Percentiles rank a stretch among this genome's conserved stretches.
Evolutionary conservation across 148 eudicot species (phyloP).

Genomic region (Persicaria tinctoria): DNA sequence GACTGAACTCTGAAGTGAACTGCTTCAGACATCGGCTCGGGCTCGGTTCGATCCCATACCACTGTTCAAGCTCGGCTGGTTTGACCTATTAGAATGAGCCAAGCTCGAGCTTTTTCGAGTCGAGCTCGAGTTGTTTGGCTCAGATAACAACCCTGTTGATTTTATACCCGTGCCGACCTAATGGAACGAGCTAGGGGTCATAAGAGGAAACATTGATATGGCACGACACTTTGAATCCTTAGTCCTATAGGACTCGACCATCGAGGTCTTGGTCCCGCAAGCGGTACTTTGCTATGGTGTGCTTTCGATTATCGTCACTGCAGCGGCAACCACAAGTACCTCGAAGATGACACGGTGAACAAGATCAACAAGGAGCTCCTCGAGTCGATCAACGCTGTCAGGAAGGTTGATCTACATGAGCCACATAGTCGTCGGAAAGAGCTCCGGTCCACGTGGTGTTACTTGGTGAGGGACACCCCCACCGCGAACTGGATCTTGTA

Average conservation of each 20-base stretch:
- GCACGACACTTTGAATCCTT: constrained; percentile 38
- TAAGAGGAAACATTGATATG: constrained; percentile 46
- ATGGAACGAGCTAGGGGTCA: constrained; percentile 25
- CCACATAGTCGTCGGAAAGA: constrained; percentile 36
- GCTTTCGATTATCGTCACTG: constrained; percentile 37
- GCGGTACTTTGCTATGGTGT: constrained; percentile 32
- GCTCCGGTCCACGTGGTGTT: constrained; percentile 25
- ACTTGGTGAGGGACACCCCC: constrained; percentile 37
- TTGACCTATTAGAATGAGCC: too few species aligned
- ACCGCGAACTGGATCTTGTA: constrained; percentile 38
- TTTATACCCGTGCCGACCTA: too few species aligned
- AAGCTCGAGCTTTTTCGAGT: too few species aligned
- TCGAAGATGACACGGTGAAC: constrained; percentile 18
- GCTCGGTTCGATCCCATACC: too few species aligned
- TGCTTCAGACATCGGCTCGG: too few species aligned
- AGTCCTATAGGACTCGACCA: constrained; percentile 20
- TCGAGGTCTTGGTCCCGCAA: constrained; percentile 35
- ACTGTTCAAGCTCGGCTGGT: too few species aligned
- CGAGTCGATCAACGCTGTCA: constrained; percentile 35
- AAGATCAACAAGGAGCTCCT: constrained; percentile 32
- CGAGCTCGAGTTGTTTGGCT: too few species aligned
- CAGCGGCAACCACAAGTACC: constrained; percentile 4
- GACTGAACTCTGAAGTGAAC: too few species aligned
- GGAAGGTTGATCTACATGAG: constrained; percentile 34
- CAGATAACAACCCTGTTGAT: too few species aligned